These are phyloP conservation scores for Apiospora kogelbergensis DNA, from an alignment of 2,329 filamentous ascomycete species.

Conservation along the genomic window DNA sequence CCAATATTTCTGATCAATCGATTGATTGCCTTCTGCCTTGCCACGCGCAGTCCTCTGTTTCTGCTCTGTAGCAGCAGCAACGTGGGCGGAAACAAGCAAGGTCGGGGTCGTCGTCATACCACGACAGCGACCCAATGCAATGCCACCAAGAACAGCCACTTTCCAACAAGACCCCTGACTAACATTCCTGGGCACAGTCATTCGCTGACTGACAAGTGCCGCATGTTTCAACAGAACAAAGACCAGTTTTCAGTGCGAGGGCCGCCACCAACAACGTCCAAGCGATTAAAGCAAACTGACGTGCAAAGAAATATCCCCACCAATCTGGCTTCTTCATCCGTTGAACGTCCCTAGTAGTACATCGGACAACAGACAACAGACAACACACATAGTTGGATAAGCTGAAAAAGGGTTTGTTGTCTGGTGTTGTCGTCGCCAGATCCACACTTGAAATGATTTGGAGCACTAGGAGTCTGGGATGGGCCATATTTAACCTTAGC, in stretches of 20 bases:
- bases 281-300: neutral
- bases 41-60: neutral
- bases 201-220: neutral
- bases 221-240: neutral
- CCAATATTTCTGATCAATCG: neutral
- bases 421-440: neutral
- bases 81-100: neutral
- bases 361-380: neutral
- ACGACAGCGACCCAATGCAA: neutral
- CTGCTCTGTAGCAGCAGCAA: neutral
- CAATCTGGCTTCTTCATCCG: neutral
- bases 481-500: neutral
- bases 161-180: constrained; percentile 1
- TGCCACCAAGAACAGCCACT: neutral
- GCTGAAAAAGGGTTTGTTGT: neutral
- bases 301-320: neutral
- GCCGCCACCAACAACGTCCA: neutral
- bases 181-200: neutral
- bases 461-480: constrained; percentile 3
- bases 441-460: constrained; percentile 2
- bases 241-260: neutral
- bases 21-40: neutral
- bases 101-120: neutral
- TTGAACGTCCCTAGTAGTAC: neutral
- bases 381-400: neutral